Conservation (phyloP, 768 basidiomycete genomes). For the Tulasnella sp. region DNA sequence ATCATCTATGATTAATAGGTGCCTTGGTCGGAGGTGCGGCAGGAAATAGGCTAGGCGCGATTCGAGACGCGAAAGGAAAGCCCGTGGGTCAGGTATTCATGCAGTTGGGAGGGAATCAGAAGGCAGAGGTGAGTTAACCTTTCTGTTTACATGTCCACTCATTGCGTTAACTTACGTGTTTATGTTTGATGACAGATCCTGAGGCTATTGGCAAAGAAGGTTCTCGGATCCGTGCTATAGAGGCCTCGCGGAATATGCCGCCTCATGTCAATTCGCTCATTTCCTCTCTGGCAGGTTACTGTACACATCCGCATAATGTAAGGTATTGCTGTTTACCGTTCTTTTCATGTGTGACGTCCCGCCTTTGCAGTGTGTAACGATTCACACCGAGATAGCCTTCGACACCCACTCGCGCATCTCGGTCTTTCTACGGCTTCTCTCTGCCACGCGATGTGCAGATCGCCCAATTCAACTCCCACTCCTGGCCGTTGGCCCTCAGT, state of each 20-base stretch:
- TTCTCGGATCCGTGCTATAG: constrained; percentile 15
- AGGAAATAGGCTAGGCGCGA: constrained; percentile 82
- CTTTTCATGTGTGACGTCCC: too few relatives aligned
- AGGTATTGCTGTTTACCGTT: too few relatives aligned
- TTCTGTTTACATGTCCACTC: background rate
- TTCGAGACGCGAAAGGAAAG: constrained; percentile 88
- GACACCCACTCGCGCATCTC: background rate
- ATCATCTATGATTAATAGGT: constrained; percentile 24
- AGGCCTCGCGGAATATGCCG: too few relatives aligned
- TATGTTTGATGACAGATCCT: constrained; percentile 56
- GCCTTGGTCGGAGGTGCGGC: constrained; percentile 77
- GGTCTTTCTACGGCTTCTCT: background rate
- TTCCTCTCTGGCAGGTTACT: too few relatives aligned
- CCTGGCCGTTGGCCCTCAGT: too few relatives aligned
- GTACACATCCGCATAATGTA: too few relatives aligned
- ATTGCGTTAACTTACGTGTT: too few relatives aligned
- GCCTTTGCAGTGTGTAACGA: too few relatives aligned
- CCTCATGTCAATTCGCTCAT: too few relatives aligned
- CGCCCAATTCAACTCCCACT: too few relatives aligned
- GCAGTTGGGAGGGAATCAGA: constrained; percentile 64
- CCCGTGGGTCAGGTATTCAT: constrained; percentile 82
- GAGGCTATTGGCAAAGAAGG: constrained; percentile 16
- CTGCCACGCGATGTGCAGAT: background rate
- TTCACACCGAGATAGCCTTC: too few relatives aligned
- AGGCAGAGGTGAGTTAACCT: constrained; percentile 60